These are phyloP conservation scores for Laguncularia racemosa DNA, from an alignment of 345 rosid species.

Conservation along the genomic window DNA sequence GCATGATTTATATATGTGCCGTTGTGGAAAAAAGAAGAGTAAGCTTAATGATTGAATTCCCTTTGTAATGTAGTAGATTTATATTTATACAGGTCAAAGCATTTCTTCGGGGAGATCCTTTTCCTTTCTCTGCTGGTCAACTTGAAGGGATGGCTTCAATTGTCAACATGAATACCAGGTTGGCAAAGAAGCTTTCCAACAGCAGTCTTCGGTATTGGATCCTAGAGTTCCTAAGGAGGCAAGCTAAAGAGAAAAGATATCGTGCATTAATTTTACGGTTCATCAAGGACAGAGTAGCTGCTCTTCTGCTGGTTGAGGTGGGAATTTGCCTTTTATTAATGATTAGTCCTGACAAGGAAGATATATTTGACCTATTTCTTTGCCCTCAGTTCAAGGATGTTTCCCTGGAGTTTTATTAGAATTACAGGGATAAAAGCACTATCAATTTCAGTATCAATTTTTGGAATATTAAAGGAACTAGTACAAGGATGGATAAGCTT, in stretches of 20 bases:
- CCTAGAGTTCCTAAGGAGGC: conserved; percentile 70
- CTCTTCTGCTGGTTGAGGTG: conserved; percentile 74
- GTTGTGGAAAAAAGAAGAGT: no score
- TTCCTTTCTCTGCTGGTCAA: conserved; percentile 81
- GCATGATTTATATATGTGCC: no score
- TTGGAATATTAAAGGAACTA: no score
- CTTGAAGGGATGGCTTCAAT: conserved; percentile 78
- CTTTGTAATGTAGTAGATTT: neutral
- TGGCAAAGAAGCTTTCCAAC: conserved; percentile 50
- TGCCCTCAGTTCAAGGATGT: no score
- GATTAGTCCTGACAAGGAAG: neutral
- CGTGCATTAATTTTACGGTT: conserved; percentile 72
- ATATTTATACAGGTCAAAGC: conserved; percentile 57
- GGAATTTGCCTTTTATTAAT: conserved; percentile 3
- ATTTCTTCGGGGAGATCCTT: conserved; percentile 68
- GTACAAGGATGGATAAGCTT: no score
- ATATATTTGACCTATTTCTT: neutral
- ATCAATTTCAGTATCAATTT: no score
- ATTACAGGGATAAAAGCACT: no score
- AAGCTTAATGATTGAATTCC: neutral
- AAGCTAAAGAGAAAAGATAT: conserved; percentile 60
- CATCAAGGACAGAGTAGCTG: conserved; percentile 75
- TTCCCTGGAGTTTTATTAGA: no score
- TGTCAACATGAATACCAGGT: conserved; percentile 53
- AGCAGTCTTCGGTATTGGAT: conserved; percentile 85